Base-by-base conservation (phyloP, 2,329 filamentous ascomycete genomes). In the Pseudopithomyces chartarum region DNA sequence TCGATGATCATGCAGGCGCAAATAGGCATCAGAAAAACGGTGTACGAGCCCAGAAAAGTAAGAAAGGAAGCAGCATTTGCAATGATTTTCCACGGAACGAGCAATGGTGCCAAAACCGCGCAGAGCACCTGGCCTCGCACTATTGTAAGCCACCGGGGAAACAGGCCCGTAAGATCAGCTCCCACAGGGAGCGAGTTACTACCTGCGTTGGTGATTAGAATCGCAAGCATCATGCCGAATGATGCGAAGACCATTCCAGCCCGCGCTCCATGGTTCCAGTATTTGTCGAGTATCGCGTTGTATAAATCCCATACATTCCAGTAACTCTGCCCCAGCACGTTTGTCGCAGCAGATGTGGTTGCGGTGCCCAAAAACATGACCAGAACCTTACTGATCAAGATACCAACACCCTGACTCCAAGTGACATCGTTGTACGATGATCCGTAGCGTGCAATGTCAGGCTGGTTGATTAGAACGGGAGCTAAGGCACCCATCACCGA, bases 1-100 rank as follows among this genome's bases (percentile, higher is more conserved):
- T 65, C 62, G 13, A 63, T 43, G 22, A 65, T 59, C 62, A 65
- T 65, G 47, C 57, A 62, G 5, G 62, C 62, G 58, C 58, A 61
- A 22, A 65, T 65, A 4, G 62, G 62, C 62, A 65, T 65, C 48
- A 47, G 19, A 19, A 47, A 47, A 32, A 47, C 44, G 11, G 44
- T 47, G 17, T 47, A 47, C 2, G 44, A 47, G 32, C 44, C 44
- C 44, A 47, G 34, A 29, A 47, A 47, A 4, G 44, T 47, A 10
- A 47, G 44, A 17, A 47, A 47, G 13, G 44, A 47, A 12, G 44
- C 44, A 12, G 44, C 44, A 8, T 47, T 47, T 6, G 44, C 44
- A 20, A 47, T 47, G 10, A 47, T 47, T 26, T 47, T 47, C 44
- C 44, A 47, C n/a, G 44, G 44, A 22, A 47, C 44, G n/a, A 47